phyloP scores from a whole-genome alignment of 2,329 filamentous ascomycete genomes.

The Bipolaris cookei region DNA sequence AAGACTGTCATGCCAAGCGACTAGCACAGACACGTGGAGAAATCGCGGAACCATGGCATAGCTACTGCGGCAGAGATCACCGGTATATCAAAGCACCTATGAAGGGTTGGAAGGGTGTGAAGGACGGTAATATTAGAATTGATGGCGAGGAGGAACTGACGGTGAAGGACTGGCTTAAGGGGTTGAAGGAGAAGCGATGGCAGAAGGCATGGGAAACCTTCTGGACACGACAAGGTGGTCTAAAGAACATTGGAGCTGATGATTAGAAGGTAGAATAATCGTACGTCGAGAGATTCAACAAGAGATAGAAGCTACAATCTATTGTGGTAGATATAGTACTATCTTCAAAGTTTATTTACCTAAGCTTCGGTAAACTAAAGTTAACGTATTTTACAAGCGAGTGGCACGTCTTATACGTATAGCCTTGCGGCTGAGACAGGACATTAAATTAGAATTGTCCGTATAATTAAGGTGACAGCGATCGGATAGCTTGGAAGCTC shows the following conservation, averaged over 20 bases:
- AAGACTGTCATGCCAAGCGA: constrained; percentile 1
- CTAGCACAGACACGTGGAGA: neutral
- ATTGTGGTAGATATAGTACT: no score
- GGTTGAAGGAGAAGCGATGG: constrained; percentile 28
- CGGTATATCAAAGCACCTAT: neutral
- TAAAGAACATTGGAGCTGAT: constrained; percentile 16
- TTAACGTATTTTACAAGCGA: no score
- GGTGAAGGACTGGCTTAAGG: constrained; percentile 25
- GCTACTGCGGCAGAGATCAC: neutral
- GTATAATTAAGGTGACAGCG: no score
- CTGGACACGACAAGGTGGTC: constrained; percentile 22
- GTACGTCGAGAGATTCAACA: neutral
- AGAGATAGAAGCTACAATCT: no score
- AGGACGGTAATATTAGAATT: neutral
- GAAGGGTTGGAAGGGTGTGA: constrained; percentile 1
- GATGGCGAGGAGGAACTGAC: constrained; percentile 8
- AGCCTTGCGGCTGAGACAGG: no score
- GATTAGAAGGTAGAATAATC: neutral
- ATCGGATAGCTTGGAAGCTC: no score
- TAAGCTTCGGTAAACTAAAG: no score
- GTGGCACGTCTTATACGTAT: no score
- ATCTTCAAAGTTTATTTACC: no score
- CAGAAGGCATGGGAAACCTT: constrained; percentile 26
- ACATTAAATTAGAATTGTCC: no score
- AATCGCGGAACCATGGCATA: neutral